A percentile compares a stretch with the other conserved stretches of the same genome.
These are phyloP conservation scores for Pseudozyma flocculosa DNA, from an alignment of 1,284 basidiomycete species.

Conservation along the genomic window DNA sequence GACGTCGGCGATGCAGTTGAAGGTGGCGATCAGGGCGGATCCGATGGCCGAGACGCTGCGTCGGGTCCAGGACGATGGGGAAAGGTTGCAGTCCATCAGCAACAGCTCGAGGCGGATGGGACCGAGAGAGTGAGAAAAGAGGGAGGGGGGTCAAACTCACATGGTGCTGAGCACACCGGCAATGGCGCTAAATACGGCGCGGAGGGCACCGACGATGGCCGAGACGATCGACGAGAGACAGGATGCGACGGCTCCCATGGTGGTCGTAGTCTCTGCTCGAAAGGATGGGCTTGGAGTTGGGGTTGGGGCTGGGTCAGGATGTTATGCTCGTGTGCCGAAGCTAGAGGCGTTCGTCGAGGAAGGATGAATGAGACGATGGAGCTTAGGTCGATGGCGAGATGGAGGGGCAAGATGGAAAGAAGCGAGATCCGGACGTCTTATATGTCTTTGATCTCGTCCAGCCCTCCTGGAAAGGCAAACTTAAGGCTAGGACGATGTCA, in stretches of 20 bases:
- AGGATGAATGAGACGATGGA: too few species aligned
- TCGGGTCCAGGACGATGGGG: too few species aligned
- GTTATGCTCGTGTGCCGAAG: too few species aligned
- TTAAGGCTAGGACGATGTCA: too few species aligned
- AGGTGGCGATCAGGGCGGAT: conserved; percentile 27
- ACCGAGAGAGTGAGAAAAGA: background rate
- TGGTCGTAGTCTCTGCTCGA: background rate
- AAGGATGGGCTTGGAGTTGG: too few species aligned
- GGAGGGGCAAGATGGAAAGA: too few species aligned
- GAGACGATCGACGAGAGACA: conserved; percentile 37
- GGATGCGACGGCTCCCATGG: conserved; percentile 28
- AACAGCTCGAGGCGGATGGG: background rate
- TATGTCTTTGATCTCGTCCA: too few species aligned
- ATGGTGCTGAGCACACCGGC: conserved; percentile 35
- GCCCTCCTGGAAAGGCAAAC: too few species aligned
- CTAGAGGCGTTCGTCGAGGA: too few species aligned
- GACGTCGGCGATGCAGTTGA: conserved; percentile 46
- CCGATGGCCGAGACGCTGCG: conserved; percentile 34
- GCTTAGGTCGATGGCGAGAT: too few species aligned
- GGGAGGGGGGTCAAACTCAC: conserved; percentile 11
- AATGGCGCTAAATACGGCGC: conserved; percentile 39
- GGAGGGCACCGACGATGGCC: conserved; percentile 31
- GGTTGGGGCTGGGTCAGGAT: too few species aligned
- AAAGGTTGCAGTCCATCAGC: background rate
- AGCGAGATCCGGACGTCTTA: too few species aligned